Base-by-base conservation (phyloP, 2,329 filamentous ascomycete genomes). In the Trichophaea hybrida region DNA sequence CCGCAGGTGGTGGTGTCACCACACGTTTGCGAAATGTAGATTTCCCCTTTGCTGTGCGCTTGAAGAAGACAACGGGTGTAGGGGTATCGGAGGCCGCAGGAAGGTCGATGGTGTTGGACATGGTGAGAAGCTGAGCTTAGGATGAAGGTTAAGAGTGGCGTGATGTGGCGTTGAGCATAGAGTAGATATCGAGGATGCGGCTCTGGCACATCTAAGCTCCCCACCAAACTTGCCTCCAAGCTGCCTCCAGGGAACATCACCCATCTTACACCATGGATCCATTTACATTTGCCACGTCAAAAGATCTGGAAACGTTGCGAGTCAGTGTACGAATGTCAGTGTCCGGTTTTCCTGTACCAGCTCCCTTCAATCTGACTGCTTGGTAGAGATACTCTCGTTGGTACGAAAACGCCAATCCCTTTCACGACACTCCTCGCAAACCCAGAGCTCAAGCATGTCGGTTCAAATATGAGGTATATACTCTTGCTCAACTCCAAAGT, bases 201-300 rank as follows among this genome's bases (percentile, higher is more conserved):
- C 24, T 24, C 24, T 24, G 24, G 1, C 24, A 24, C 24, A 24
- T 24, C 24, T 24, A 24, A 24, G 3, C 24, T 24, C 24, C 24
- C 24, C 24, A 24, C 24, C 48, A 24, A 24, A 13, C 15, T 51
- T 13, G 32, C n/a, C 48, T 51, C 48, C 48, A 31, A 51, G 13
- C 31, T 17, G 48, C 48, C 32, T 13, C 48, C 31, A 24, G 24
- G 24, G 24, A 2, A 3, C 24, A 24, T 3, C 24, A 43, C 38
- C 38, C 55, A 7, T 37, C 55, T 34, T 44, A 56, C 5, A 50
- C 60, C 48, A 96, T 96, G 88, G 93, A 98, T 74, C 85, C 90
- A 56, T 96, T 95, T 74, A 94, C 90, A 34, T 97, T 97, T 75
- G 90, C 88, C 67, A 88, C 84, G 70, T 95, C 93, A 61, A 85